These are phyloP conservation scores for Fusarium sp. DNA, from an alignment of 2,329 filamentous ascomycete species.

Conservation along the genomic window DNA sequence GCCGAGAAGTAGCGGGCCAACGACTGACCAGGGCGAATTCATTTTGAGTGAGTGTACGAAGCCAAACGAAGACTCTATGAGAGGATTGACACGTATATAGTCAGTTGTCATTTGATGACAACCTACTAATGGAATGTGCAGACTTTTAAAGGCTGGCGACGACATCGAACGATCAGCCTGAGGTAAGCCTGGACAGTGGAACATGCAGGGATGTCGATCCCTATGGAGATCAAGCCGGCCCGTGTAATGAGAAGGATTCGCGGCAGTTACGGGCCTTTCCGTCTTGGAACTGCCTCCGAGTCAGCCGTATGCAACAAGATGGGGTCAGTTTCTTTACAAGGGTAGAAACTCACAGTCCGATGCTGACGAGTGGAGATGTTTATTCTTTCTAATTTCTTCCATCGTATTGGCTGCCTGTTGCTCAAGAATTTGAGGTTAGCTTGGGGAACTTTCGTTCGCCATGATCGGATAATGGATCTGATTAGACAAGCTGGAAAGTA, in stretches of 20 bases:
- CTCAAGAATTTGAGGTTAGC: not conserved
- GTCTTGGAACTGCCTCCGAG: not conserved
- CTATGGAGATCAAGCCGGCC: not conserved
- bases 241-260: not conserved
- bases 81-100: not conserved
- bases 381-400: not conserved
- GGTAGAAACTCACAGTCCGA: not conserved
- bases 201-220: not conserved
- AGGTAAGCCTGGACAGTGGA: not conserved
- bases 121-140: not conserved
- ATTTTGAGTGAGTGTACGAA: not conserved
- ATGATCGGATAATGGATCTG: not conserved
- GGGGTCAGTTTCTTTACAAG: not conserved
- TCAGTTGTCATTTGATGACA: not conserved
- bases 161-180: not conserved
- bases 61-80: not conserved
- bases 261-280: not conserved
- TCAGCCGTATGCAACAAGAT: not conserved
- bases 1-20: slow-evolving; percentile 10
- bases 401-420: not conserved
- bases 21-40: not conserved
- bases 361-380: not conserved
- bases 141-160: not conserved
- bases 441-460: not conserved
- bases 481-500: too few species aligned